Evolutionary conservation across 169 alveolate species (phyloP), one percentile per base, ranked within the genome.

Genomic region (Perkinsus olseni): DNA sequence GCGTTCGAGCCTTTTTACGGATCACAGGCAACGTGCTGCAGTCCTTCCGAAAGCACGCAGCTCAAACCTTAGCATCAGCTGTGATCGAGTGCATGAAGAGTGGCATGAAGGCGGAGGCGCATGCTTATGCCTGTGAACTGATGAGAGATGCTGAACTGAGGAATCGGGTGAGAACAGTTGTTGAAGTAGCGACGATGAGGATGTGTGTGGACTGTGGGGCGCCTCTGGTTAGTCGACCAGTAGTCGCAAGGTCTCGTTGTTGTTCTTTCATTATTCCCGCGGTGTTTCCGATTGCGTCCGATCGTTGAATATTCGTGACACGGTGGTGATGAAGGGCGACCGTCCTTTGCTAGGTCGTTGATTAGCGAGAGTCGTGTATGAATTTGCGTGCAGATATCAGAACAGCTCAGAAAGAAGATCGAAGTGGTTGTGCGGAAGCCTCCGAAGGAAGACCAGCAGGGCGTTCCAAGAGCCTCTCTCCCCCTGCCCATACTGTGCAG

Each of bases 401-500:
- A 96, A 91, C 96, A 96, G 91, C 97, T 95, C 96, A 96, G 97
- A 82, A 96, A 95, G 94, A 96, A 94, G 93, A 97, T 98, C 31
- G 98, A 97, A 94, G 96, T 95, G 91, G 97, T 98, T 62, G 98
- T 98, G 48, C 96, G 98, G 51, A 97, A 94, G 34, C 82, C 82
- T 28, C 82, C 82, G 36, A 62, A 62, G 82, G 31, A 4, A 24
- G 94, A 96, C 37, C 96, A 95, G 93, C 96, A 93, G 74, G 50
- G 21, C 3, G 36, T 93, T 93, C 74, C 95, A 96, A 51, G 98
- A 97, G 82, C 92, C 95, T n/a, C 93, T 95, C 82, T 94, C 97
- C 39, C 97, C 96, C 24, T 97, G 98, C 91, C 98, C 98, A n/a
- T 96, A 95, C 95, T 97, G 98, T 93, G 94, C 95, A 91, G 96